Evolutionary conservation across 176 grass and related monocot genomes (phyloP).

Genomic region (Ampelocalamus luodianensis): DNA sequence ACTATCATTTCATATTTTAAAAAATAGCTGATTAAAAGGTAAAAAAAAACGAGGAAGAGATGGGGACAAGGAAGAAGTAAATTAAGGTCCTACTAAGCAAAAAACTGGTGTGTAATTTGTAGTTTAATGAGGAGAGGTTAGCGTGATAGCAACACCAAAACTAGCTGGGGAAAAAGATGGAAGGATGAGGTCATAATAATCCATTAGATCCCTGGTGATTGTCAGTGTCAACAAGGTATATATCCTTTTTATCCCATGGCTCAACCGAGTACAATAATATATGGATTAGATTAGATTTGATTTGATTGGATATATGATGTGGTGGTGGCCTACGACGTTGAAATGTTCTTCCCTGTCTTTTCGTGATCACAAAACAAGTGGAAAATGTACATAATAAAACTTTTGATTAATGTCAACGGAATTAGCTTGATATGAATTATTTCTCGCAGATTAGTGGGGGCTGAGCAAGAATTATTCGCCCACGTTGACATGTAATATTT

Average conservation of each 20-base stretch:
- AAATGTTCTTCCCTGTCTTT: conserved; percentile 10
- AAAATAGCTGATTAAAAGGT: background rate
- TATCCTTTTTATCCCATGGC: background rate
- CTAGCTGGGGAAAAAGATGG: conserved; percentile 28
- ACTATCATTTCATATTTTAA: background rate
- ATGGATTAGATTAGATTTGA: background rate
- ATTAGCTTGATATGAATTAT: background rate
- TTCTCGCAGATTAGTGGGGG: background rate
- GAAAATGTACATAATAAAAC: background rate
- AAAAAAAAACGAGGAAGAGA: background rate
- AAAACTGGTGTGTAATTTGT: background rate
- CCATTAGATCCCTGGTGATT: background rate
- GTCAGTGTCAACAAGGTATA: background rate
- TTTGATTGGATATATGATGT: background rate
- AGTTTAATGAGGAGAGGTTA: background rate
- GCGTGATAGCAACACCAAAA: conserved; percentile 21
- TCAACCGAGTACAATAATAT: background rate
- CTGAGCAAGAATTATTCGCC: background rate
- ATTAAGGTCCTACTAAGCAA: background rate
- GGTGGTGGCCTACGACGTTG: background rate
- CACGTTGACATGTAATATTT: background rate
- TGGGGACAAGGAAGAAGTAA: background rate
- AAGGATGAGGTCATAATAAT: conserved; percentile 12
- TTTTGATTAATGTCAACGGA: background rate
- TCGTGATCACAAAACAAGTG: background rate